Percentiles rank a stretch among this genome's conserved stretches.
phyloP scores from a whole-genome alignment of 345 rosid genomes.

The Nasturtium officinale region DNA sequence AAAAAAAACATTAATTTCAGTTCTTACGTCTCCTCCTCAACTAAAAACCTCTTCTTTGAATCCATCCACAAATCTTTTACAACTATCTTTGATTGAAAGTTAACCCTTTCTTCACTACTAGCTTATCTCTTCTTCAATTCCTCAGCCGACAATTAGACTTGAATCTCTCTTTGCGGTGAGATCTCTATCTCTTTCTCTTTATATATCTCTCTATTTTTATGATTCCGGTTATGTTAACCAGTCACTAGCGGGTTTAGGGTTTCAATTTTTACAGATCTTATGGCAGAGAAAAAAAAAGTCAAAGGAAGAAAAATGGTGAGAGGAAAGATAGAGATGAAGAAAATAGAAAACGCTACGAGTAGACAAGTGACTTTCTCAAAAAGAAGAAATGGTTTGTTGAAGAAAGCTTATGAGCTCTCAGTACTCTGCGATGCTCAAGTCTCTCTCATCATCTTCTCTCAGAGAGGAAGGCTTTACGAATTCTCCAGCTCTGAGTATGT shows the following conservation, averaged over 20 bases:
- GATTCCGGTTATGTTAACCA: not conserved
- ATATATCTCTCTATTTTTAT: not conserved
- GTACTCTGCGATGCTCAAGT: slow-evolving; percentile 46
- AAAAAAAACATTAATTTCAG: slow-evolving; percentile 9
- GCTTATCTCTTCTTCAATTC: slow-evolving; percentile 12
- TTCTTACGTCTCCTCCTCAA: not conserved
- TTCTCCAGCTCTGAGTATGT: slow-evolving; percentile 41
- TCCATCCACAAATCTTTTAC: not conserved
- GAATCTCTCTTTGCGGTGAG: slow-evolving; percentile 18
- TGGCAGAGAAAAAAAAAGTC: slow-evolving; percentile 15
- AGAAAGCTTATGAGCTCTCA: slow-evolving; percentile 48
- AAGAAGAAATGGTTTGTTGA: slow-evolving; percentile 44
- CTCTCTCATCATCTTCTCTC: slow-evolving; percentile 42
- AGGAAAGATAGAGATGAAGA: slow-evolving; percentile 48
- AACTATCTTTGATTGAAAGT: not conserved
- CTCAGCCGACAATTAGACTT: slow-evolving; percentile 6
- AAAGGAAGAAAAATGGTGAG: slow-evolving; percentile 39
- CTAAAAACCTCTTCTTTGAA: not conserved
- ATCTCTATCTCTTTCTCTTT: slow-evolving; percentile 14
- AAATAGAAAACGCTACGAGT: slow-evolving; percentile 42
- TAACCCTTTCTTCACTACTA: not conserved
- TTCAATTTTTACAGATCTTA: slow-evolving; percentile 33
- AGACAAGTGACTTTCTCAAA: slow-evolving; percentile 47
- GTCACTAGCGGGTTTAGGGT: slow-evolving; percentile 13
- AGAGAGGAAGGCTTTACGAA: slow-evolving; percentile 41